Evolutionary conservation across 2,329 filamentous ascomycete genomes (phyloP), one percentile per base, ranked within the genome.

Genomic region (Gnomoniopsis smithogilvyi): DNA sequence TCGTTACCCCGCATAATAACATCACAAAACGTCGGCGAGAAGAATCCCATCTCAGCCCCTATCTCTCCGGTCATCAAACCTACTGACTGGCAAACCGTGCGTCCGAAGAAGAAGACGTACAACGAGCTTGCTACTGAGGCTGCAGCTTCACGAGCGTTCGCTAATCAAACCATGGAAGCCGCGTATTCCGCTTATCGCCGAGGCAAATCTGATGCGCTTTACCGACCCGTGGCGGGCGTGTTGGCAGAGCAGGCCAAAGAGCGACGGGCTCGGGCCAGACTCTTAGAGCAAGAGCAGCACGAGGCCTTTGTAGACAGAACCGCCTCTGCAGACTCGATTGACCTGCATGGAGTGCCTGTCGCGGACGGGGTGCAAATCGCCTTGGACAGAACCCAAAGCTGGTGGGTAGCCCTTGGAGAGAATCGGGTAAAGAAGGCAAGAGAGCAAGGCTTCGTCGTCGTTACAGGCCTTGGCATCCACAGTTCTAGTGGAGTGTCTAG

Each of bases 311-410:
- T 94, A 1, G 80, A 86, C 12, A 69, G 75, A 11, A 88, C 92
- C 68, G 93, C 90, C 53, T 80, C 79, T 0, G 61, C 70, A 1
- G 78, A 73, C 1, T 76, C 80, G 21, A 78, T 96, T 8, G 94
- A 98, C 71, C 77, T 98, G 26, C 94, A 98, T 70, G 91, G 92
- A 6, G 85, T 96, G 6, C 86, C 81, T 48, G 92, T 97, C 1
- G 79, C 86, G 51, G 90, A 96, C 70, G 94, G 90, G 1, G 86
- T 92, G 33, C 80, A 90, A 3, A 96, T 97, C 64, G 87, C 90
- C 1, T 81, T 83, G 33, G 80, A 86, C 50, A 81, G 80, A 41
- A 88, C 90, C 0, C 79, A 82, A 64, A 70, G 70, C 11, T 98
- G 94, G 94, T 97, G 92, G 93, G 76, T 84, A 19, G 74, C 74